These are phyloP conservation scores for Paramecium tetraurelia DNA, from an alignment of 73 alveolate species.

Conservation along the genomic window DNA sequence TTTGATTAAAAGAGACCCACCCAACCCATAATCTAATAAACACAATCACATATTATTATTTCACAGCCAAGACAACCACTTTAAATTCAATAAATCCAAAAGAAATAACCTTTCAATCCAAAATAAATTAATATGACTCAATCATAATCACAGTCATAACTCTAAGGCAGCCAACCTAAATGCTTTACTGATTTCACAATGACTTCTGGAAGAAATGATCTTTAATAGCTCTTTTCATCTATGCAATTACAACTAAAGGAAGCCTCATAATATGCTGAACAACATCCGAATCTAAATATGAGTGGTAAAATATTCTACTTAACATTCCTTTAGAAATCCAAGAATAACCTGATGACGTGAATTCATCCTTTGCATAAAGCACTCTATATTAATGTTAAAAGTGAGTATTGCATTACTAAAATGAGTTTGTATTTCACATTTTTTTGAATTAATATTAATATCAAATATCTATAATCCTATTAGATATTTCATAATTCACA, in stretches of 20 bases:
- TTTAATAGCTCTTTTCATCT: neutral
- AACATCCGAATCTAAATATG: neutral
- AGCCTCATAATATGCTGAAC: neutral
- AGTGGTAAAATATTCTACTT: neutral
- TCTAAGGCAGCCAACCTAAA: neutral
- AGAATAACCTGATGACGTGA: neutral
- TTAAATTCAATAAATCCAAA: neutral
- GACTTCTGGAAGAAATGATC: slow-evolving; percentile 17
- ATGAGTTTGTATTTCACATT: neutral
- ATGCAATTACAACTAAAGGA: neutral
- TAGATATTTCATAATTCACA: neutral
- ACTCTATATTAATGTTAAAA: neutral
- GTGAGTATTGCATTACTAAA: neutral
- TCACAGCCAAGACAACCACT: neutral
- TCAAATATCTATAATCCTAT: neutral
- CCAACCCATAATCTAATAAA: neutral
- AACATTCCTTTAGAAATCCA: neutral
- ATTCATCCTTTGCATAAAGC: neutral
- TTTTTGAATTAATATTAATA: neutral
- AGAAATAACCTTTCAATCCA: neutral
- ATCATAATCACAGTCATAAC: neutral
- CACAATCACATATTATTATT: neutral
- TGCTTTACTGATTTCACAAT: neutral
- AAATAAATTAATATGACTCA: neutral
- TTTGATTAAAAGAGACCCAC: neutral